Conservation (phyloP, 306 rosid species). For the Begonia peltatifolia region DNA sequence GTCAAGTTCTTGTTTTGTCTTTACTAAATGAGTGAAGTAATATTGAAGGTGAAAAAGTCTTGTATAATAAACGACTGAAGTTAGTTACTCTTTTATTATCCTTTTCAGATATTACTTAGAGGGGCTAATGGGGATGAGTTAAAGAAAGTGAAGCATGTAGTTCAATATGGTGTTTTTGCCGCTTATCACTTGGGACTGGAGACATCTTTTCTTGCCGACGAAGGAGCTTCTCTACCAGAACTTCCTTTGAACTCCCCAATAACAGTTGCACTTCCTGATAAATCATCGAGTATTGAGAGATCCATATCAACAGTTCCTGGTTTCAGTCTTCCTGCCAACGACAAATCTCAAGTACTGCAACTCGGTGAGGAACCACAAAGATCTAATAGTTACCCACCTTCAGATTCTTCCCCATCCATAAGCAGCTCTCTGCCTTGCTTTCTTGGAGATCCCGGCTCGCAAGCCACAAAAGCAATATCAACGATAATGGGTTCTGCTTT, state of each 20-base stretch:
- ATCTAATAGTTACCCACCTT: constrained; percentile 31
- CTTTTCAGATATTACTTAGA: constrained; percentile 69
- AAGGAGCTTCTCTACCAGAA: constrained; percentile 92
- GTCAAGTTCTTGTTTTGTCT: neutral
- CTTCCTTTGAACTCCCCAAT: constrained; percentile 56
- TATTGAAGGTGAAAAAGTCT: neutral
- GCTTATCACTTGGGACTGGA: constrained; percentile 97
- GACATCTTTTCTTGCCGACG: constrained; percentile 97
- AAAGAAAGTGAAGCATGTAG: constrained; percentile 86
- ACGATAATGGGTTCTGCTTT: constrained; percentile 14
- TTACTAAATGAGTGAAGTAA: neutral
- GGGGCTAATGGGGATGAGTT: constrained; percentile 80
- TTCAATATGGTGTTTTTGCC: constrained; percentile 94
- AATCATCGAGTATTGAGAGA: constrained; percentile 44
- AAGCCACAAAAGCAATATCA: constrained; percentile 21
- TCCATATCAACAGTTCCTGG: constrained; percentile 89
- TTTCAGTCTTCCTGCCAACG: constrained; percentile 26
- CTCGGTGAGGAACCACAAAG: constrained; percentile 26
- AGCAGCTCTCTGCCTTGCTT: constrained; percentile 18
- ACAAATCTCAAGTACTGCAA: constrained; percentile 28
- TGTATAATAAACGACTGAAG: neutral
- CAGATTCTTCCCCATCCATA: constrained; percentile 26
- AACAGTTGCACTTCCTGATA: constrained; percentile 66
- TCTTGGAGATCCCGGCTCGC: constrained; percentile 21
- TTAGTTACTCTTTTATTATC: constrained; percentile 1